Percentiles rank a stretch among this genome's conserved stretches.
phyloP scores from a whole-genome alignment of 805 yeast species.

The Yamadazyma sp. region DNA sequence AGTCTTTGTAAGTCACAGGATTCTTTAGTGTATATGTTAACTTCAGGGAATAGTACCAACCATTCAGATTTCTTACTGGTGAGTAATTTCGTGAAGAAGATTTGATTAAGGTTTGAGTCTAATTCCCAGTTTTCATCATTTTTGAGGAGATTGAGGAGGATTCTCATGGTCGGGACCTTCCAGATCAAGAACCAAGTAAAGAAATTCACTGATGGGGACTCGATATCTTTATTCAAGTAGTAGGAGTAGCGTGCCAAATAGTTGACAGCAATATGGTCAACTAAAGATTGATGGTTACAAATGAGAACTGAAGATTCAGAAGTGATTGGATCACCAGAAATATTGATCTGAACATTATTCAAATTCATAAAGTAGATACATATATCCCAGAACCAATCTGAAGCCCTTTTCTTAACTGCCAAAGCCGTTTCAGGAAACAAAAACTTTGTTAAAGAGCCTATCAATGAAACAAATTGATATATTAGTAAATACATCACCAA shows the following conservation, averaged over 20 bases:
- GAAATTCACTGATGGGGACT: constrained; percentile 48
- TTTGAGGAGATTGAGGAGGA: constrained; percentile 45
- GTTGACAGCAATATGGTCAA: constrained; percentile 59
- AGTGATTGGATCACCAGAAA: constrained; percentile 42
- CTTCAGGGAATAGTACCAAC: constrained; percentile 83
- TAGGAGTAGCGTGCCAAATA: constrained; percentile 33
- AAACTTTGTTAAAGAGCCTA: constrained; percentile 12
- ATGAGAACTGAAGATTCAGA: constrained; percentile 37
- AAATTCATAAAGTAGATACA: constrained; percentile 30
- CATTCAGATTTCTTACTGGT: constrained; percentile 48
- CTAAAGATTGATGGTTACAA: constrained; percentile 65
- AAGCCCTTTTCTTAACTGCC: constrained; percentile 16
- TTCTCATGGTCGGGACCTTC: constrained; percentile 53
- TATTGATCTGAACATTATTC: constrained; percentile 33
- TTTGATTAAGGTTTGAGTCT: constrained; percentile 32
- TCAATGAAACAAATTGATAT: constrained; percentile 21
- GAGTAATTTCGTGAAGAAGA: constrained; percentile 33
- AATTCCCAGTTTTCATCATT: constrained; percentile 73
- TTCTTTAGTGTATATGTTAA: constrained; percentile 58
- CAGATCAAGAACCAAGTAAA: constrained; percentile 70
- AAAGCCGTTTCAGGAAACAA: constrained; percentile 19
- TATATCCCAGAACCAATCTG: constrained; percentile 26
- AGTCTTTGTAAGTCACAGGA: constrained; percentile 49
- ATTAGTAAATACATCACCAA: constrained; percentile 14
- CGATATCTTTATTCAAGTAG: constrained; percentile 10